phyloP scores from a whole-genome alignment of 345 rosid genomes.

The Durio zibethinus region DNA sequence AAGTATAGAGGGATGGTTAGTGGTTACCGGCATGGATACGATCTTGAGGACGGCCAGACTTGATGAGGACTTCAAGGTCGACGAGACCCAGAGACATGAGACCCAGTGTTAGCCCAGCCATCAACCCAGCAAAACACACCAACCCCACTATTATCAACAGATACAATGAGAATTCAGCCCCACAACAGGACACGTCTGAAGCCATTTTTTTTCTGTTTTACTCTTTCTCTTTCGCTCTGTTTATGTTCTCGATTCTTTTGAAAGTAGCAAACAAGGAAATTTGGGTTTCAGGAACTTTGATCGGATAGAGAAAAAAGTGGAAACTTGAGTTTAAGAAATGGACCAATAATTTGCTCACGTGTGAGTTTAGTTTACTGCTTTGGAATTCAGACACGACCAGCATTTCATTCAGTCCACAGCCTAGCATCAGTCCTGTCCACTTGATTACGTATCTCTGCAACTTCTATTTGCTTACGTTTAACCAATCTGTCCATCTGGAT shows the following conservation, averaged over 20 bases:
- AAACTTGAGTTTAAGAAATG: neutral
- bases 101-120: conserved; percentile 95
- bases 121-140: conserved; percentile 76
- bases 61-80: conserved; percentile 94
- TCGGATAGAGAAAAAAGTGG: neutral
- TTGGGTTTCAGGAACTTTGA: neutral
- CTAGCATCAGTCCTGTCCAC: neutral
- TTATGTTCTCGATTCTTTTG: neutral
- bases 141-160: conserved; percentile 50
- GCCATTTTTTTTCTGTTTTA: conserved; percentile 17
- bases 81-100: conserved; percentile 95
- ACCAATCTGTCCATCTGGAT: neutral
- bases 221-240: too few species aligned
- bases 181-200: conserved; percentile 40
- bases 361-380: neutral
- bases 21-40: conserved; percentile 80
- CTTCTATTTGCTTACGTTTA: neutral
- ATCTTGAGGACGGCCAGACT: conserved; percentile 86
- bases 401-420: neutral
- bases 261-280: neutral
- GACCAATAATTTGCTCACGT: neutral
- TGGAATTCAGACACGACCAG: neutral
- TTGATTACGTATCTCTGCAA: conserved; percentile 11
- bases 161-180: conserved; percentile 41
- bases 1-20: neutral